Base-by-base conservation (phyloP, 192 early-diverging fungal species). In the Coemansia reversa region DNA sequence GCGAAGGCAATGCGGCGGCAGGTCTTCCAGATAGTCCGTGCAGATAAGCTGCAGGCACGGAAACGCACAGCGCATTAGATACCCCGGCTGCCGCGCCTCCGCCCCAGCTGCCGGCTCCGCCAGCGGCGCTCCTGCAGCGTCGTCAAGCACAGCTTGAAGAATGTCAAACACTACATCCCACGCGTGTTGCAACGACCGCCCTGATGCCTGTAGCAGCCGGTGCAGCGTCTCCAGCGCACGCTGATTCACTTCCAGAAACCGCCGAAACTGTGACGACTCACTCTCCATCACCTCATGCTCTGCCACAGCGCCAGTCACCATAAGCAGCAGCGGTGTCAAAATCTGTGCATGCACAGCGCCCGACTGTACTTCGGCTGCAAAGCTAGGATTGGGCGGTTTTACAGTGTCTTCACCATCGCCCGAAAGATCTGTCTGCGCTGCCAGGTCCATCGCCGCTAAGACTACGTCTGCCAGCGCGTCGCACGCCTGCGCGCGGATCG, bases 161-260 rank as follows among this genome's bases (percentile, higher is more conserved):
- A 96, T 90, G 55, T 95, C 92, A 74, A 99, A 93, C 12, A 97
- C 88, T n/a, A 94, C 69, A 8, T 76, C 79, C 97, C 95, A 98
- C 19, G 92, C 91, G 51, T 71, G 78, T 7, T 78, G 85, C 47
- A 99, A 74, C 27, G 93, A 91, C 58, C 97, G 94, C 0, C 97
- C 95, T 30, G 90, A 91, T 1, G 88, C 94, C 72, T 98, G 93
- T 27, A 99, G 76, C 7, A 98, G 68, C 65, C 89, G 92, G 72
- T 94, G 89, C 52, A 99, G 75, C 0, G 92, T 97, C 66, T 98
- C 95, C 27, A 99, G 65, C 3, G 88, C 88, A 72, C 87, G 87
- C 58, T 88, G 89, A 45, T 93, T 88, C 2, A 95, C 91, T 29
- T 93, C 93, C 1, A 88, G 79, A 50, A 89, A 80, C 75, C 71